phyloP scores from a whole-genome alignment of 768 basidiomycete species.

The Pulveroboletus sp. region DNA sequence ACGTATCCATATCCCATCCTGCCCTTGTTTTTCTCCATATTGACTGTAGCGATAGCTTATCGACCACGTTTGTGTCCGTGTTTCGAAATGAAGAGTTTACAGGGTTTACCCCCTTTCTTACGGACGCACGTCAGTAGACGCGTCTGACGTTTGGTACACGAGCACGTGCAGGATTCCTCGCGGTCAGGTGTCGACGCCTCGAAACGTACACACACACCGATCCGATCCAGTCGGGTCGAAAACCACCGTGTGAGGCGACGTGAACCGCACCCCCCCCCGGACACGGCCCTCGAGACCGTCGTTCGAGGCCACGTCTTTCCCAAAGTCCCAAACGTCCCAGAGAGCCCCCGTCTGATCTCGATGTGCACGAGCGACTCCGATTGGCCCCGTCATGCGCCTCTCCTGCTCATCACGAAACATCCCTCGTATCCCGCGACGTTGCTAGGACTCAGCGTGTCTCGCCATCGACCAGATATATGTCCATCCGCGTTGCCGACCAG shows the following conservation, averaged over 20 bases:
- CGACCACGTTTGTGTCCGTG: constrained; percentile 1
- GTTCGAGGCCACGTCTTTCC: too few species aligned
- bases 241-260: background rate
- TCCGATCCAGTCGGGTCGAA: too few species aligned
- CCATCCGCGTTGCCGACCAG: constrained; percentile 66
- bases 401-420: constrained; percentile 71
- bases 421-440: constrained; percentile 77
- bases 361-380: background rate
- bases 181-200: background rate
- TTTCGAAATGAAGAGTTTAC: constrained; percentile 1
- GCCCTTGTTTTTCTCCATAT: background rate
- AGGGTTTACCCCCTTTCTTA: background rate
- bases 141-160: background rate
- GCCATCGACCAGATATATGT: constrained; percentile 79
- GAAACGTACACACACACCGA: too few species aligned
- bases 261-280: background rate
- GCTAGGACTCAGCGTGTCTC: constrained; percentile 70
- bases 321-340: too few species aligned
- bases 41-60: constrained; percentile 20
- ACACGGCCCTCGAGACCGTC: background rate
- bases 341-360: background rate
- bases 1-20: constrained; percentile 3
- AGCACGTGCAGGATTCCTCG: background rate
- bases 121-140: background rate
- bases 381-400: constrained; percentile 26